Evolutionary conservation across 768 basidiomycete species (phyloP), one percentile per base, ranked within the genome.

Genomic region (Melanogaster broomeanus): DNA sequence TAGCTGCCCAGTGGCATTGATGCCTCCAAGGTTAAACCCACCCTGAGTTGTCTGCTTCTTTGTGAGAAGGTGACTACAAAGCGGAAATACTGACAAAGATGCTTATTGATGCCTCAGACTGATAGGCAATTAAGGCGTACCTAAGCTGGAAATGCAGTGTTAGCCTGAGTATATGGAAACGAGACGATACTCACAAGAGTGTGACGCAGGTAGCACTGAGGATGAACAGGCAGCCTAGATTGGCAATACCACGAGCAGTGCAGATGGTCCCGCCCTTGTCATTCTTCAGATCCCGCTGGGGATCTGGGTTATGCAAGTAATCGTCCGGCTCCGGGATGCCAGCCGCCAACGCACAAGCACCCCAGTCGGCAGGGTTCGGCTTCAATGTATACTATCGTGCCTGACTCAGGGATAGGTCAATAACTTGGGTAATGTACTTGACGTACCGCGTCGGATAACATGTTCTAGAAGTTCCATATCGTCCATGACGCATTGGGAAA

Each of bases 21-120:
- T 82, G 2, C 88, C 89, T 3, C 90, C 89, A 6, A 90, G 68
- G 59, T 88, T 88, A 70, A 85, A 91, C 9, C 78, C 87, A 2
- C 82, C 73, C 21, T 67, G 78, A 0, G 72, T 73, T 39, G 76
- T 57, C 41, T 50, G 76, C 35, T 59, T 69, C 47, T 66, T 72
- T n/a, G 63, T 65, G 18, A 73, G 53, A 45, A 83, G 70, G 54
- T 81, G 77, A 18, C 67, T 75, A 24, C 78, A 61, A 21, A 85
- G 60, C 6, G 84, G 84, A 54, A 74, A 82, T 10, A 75, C 82
- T 65, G 52, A 6, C n/a, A 53, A 46, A 24, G 45, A 45, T 18
- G 28, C 35, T 45, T 35, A 25, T 47, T 31, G 31, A 45, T 56
- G 27, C 9, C 18, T 19, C 18, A 42, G 19, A 13, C 30, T 6